Evolutionary conservation across 768 basidiomycete genomes (phyloP).

Genomic region (Pleurotus tuoliensis): DNA sequence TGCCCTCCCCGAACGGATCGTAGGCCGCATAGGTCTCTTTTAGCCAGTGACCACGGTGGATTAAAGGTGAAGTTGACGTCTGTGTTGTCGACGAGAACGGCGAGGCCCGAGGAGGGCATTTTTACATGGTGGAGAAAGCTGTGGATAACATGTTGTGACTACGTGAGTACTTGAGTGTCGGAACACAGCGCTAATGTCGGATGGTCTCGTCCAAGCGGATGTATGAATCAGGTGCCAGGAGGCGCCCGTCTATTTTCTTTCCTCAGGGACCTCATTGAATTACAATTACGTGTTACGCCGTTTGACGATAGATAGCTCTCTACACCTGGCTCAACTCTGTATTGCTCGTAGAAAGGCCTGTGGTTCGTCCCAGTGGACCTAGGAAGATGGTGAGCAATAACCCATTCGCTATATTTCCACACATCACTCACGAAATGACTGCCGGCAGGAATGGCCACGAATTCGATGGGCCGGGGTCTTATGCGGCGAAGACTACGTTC

Average conservation of each 20-base stretch:
- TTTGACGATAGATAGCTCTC: too few species aligned
- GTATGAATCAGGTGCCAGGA: too few species aligned
- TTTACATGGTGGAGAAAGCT: conserved; percentile 3
- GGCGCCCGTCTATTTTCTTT: too few species aligned
- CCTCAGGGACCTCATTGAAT: too few species aligned
- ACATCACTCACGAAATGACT: neutral
- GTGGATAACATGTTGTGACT: neutral
- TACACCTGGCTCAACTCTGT: too few species aligned
- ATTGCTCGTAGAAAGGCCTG: neutral
- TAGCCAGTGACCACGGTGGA: neutral
- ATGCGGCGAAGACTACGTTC: neutral
- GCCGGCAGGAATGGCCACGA: neutral
- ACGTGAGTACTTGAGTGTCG: too few species aligned
- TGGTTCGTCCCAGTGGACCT: too few species aligned
- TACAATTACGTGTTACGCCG: too few species aligned
- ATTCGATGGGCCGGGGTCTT: neutral
- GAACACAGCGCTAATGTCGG: neutral
- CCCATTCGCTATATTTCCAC: neutral
- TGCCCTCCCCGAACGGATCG: neutral
- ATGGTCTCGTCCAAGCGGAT: neutral
- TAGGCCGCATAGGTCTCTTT: neutral
- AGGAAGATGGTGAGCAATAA: neutral
- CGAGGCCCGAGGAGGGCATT: neutral
- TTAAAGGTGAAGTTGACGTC: neutral
- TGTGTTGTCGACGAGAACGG: conserved; percentile 1